Conservation (phyloP, 106 monocot species). For the Agapanthus africanus region DNA sequence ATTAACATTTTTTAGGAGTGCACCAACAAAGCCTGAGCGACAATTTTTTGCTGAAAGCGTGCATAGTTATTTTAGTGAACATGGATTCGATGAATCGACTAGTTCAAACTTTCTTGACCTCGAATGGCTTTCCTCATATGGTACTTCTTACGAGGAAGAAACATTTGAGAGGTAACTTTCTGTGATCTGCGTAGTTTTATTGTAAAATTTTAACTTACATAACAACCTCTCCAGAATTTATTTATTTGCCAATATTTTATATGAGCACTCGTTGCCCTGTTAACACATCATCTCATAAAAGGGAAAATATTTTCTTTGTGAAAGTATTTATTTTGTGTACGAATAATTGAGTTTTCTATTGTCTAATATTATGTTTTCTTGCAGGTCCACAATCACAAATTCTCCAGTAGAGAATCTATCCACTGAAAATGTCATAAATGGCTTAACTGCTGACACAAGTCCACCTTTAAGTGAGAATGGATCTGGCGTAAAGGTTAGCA, state of each 20-base stretch:
- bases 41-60: constrained; percentile 37
- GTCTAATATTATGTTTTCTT: background rate
- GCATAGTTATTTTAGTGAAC: constrained; percentile 33
- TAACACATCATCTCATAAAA: background rate
- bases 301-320: background rate
- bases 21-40: constrained; percentile 25
- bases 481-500: constrained; percentile 20
- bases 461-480: constrained; percentile 27
- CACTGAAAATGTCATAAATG: constrained; percentile 33
- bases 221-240: background rate
- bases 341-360: background rate
- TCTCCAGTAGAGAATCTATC: constrained; percentile 42
- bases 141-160: constrained; percentile 43
- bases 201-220: background rate
- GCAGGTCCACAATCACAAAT: constrained; percentile 27
- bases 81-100: constrained; percentile 28
- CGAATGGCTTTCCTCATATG: constrained; percentile 51
- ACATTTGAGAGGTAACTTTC: constrained; percentile 29
- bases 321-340: background rate
- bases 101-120: constrained; percentile 83
- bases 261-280: background rate
- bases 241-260: background rate
- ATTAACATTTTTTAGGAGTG: constrained; percentile 25
- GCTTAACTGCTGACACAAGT: constrained; percentile 14
- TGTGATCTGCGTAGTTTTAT: background rate